Conservation (phyloP, 2,329 filamentous ascomycete species). For the Coniochaeta hoffmannii region DNA sequence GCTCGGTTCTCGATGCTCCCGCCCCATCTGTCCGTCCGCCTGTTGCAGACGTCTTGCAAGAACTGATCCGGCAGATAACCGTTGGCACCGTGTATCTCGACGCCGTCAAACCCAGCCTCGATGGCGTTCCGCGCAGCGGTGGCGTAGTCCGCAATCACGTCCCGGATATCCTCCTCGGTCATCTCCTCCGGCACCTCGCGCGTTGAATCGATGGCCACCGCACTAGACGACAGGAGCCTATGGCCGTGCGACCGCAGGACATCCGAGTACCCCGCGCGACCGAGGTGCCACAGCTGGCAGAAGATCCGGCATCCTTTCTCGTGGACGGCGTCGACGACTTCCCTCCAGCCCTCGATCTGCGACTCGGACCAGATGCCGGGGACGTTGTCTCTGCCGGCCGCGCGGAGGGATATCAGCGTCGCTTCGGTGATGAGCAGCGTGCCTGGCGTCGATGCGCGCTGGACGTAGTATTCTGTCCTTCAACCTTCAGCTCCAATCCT, state of each 20-base stretch:
- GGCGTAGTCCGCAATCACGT: constrained; percentile 22
- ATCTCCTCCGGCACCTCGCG: constrained; percentile 27
- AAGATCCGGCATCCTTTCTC: constrained; percentile 50
- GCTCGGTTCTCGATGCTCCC: constrained; percentile 47
- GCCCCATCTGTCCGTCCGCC: constrained; percentile 45
- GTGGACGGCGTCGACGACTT: constrained; percentile 53
- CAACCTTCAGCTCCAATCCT: background rate
- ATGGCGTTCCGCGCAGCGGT: constrained; percentile 30
- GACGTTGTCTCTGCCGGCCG: constrained; percentile 30
- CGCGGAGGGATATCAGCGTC: constrained; percentile 31
- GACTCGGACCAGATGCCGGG: constrained; percentile 48
- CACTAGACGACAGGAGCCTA: constrained; percentile 27
- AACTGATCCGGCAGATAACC: constrained; percentile 45
- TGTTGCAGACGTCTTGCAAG: constrained; percentile 44
- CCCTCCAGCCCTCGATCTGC: constrained; percentile 51
- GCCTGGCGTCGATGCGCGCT: constrained; percentile 30
- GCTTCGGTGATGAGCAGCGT: constrained; percentile 32
- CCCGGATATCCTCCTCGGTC: constrained; percentile 33
- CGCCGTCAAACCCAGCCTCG: constrained; percentile 37
- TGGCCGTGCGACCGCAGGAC: constrained; percentile 14
- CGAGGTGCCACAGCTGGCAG: constrained; percentile 46
- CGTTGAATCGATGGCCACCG: constrained; percentile 35
- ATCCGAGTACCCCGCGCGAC: constrained; percentile 19
- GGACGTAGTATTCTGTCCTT: constrained; percentile 28
- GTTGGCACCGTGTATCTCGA: constrained; percentile 32